Evolutionary conservation across 225 moss, liverwort and hornwort species (phyloP).

Genomic region (Neckera pumila): DNA sequence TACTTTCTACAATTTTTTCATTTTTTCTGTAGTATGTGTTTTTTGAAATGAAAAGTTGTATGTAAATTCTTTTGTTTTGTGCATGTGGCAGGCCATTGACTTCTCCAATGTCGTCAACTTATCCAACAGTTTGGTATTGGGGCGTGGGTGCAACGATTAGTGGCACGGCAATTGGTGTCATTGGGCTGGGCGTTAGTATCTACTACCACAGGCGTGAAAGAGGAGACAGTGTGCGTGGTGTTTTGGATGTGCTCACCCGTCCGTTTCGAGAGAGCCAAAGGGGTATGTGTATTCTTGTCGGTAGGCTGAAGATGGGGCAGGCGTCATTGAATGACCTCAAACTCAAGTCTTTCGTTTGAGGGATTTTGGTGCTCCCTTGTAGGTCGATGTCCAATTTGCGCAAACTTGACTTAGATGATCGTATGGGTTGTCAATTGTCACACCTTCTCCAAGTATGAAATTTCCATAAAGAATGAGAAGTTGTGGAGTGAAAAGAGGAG

Average conservation of each 20-base stretch:
- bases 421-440: too few relatives aligned
- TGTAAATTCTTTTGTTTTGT: not conserved
- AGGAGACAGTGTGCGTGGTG: not conserved
- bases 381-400: too few relatives aligned
- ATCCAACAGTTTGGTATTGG: not conserved
- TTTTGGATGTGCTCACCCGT: not conserved
- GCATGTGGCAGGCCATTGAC: not conserved
- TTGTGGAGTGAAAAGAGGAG: too few relatives aligned
- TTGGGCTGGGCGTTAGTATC: not conserved
- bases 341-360: too few relatives aligned
- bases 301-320: not conserved
- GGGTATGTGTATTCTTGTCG: not conserved
- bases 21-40: not conserved
- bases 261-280: not conserved
- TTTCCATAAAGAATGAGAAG: too few relatives aligned
- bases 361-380: too few relatives aligned
- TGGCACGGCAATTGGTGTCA: not conserved
- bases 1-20: not conserved
- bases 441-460: too few relatives aligned
- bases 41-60: not conserved
- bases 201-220: not conserved
- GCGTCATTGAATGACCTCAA: not conserved
- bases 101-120: not conserved
- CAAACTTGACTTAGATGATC: too few relatives aligned
- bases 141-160: not conserved